Evolutionary conservation across 345 rosid species (phyloP), one percentile per base, ranked within the genome.

Genomic region (Orychophragmus violaceus): DNA sequence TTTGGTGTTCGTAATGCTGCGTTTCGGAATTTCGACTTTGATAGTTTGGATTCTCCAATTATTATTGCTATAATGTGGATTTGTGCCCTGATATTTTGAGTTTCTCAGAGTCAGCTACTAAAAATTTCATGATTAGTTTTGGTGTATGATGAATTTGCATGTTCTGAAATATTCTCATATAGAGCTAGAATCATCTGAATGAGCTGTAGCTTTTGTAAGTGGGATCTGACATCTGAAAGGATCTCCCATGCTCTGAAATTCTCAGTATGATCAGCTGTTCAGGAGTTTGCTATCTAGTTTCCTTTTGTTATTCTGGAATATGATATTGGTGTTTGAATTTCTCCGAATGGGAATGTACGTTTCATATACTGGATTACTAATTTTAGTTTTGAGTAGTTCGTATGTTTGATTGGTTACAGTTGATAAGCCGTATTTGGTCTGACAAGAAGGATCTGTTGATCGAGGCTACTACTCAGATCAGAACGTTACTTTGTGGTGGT

Each of bases 391-490:
- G 57, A 65, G 71, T 65, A 30, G 52, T 52, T 67, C 28, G 52
- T 44, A 74, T 67, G 52, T 53, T 67, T 18, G 42, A 53, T 67
- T 73, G 68, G 22, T 68, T 74, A 67, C 77, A 74, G 77, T 67
- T 74, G 69, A 60, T 74, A 67, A 54, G 52, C 72, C 63, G 58
- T 67, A 68, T 74, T 13, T 74, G 77, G 77, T 74, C 77, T 67
- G 77, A 74, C 77, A 53, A 74, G 63, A 74, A 61, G 73, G 73
- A 74, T 37, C 58, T 67, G 52, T 61, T 74, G 77, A 53, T 67
- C 23, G 77, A 67, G 52, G 77, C 77, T 35, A 74, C 77, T 33
- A 74, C 73, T 53, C 77, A 74, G 59, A 74, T 74, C 73, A 74
- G 77, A 74, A 67, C 64, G 57, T 54, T 61, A 54, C 69, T 74